A percentile compares a stretch with the other conserved stretches of the same genome.
phyloP scores from a whole-genome alignment of 768 basidiomycete genomes.

The Sistotremastrum suecicum region DNA sequence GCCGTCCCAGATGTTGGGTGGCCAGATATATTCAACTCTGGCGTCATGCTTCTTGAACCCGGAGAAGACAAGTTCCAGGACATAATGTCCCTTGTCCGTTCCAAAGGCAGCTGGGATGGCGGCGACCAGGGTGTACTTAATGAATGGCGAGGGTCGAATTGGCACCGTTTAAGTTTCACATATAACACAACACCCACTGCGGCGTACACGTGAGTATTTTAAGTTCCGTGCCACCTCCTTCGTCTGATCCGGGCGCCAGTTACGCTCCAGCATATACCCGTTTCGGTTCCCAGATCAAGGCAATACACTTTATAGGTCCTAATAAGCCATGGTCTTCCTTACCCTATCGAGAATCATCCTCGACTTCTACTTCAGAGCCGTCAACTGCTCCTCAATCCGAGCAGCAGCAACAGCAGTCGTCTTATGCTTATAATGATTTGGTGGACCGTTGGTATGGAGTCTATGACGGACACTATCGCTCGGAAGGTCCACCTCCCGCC shows the following conservation, averaged over 20 bases:
- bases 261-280: conserved; percentile 96
- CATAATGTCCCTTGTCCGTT: conserved; percentile 52
- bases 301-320: conserved; percentile 90
- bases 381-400: conserved; percentile 16
- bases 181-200: conserved; percentile 98
- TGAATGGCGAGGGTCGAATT: conserved; percentile 78
- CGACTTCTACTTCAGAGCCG: conserved; percentile 16
- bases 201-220: conserved; percentile 71
- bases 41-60: conserved; percentile 79
- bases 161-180: conserved; percentile 92
- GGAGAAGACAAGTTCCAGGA: conserved; percentile 71
- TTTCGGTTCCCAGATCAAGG: conserved; percentile 75
- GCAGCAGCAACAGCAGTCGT: conserved; percentile 21
- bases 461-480: conserved; percentile 79
- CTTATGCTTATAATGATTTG: conserved; percentile 68
- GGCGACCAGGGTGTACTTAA: conserved; percentile 98
- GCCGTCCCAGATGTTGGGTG: conserved; percentile 96
- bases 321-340: conserved; percentile 89
- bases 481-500: conserved; percentile 28
- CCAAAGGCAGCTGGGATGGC: conserved; percentile 88
- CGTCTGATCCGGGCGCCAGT: conserved; percentile 25
- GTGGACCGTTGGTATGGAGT: conserved; percentile 85
- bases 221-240: conserved; percentile 5
- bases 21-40: conserved; percentile 99
- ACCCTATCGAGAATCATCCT: conserved; percentile 49